Percentiles rank a stretch among this genome's conserved stretches.
phyloP scores from a whole-genome alignment of 225 moss, liverwort and hornwort genomes.

The Marchantia paleacea region DNA sequence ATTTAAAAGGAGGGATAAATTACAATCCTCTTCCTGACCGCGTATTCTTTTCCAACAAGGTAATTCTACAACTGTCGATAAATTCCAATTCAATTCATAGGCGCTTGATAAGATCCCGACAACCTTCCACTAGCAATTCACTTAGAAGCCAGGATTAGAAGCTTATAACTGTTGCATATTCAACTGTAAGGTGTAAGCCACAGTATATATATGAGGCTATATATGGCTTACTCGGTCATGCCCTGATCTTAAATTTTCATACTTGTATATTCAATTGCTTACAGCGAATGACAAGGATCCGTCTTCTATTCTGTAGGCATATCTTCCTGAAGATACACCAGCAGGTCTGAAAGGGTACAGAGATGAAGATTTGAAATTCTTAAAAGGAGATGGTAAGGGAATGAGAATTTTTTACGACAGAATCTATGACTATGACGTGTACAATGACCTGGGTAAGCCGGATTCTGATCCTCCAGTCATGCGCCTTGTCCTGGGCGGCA shows the following conservation, averaged over 20 bases:
- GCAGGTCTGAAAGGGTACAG: constrained; percentile 37
- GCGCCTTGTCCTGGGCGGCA: constrained; percentile 51
- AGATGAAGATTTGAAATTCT: constrained; percentile 34
- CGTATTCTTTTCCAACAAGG: constrained; percentile 64
- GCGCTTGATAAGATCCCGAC: too few species aligned
- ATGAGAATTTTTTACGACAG: constrained; percentile 43
- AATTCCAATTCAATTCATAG: too few species aligned
- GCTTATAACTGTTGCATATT: too few species aligned
- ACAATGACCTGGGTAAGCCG: constrained; percentile 51
- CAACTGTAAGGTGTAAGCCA: too few species aligned
- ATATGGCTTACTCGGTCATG: too few species aligned
- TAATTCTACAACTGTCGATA: background rate
- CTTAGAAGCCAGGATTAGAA: too few species aligned
- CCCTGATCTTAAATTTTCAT: too few species aligned
- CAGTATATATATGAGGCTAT: too few species aligned
- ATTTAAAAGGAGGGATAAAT: constrained; percentile 7
- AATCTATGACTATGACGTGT: constrained; percentile 65
- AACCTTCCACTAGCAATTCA: too few species aligned
- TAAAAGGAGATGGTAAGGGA: constrained; percentile 50
- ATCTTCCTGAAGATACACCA: constrained; percentile 56
- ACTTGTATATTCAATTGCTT: too few species aligned
- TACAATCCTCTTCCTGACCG: constrained; percentile 39
- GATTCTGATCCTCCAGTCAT: constrained; percentile 37
- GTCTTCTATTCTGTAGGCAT: constrained; percentile 27
- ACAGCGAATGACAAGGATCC: too few species aligned